Base-by-base conservation (phyloP, 2,329 filamentous ascomycete genomes). In the Sporothrix humicola region DNA sequence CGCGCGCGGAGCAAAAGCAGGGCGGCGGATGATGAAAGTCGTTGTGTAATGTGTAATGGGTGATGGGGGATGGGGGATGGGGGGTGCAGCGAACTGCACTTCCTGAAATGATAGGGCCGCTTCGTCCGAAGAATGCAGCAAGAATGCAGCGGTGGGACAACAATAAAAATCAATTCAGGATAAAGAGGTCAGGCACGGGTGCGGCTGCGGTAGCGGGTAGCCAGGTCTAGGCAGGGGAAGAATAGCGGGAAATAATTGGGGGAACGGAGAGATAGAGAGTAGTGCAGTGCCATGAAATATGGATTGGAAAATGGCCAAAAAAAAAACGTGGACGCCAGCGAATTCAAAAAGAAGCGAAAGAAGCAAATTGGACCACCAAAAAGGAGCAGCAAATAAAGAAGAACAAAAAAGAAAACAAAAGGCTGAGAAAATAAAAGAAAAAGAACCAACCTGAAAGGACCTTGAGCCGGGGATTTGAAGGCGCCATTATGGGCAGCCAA, bases 381-480 rank as follows among this genome's bases (percentile, higher is more conserved):
- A 50, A 52, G 31, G 31, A 37, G 31, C 31, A 37, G 31, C 31
- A 37, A 17, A 68, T 4, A 52, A 52, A 31, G 7, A 26, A 50
- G 12, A n/a, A 26, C 13, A 26, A 31, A 65, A 26, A 66, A 20
- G 31, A 42, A 63, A 4, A 31, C 0, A n/a, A 31, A 50, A 12
- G n/a, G 20, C 17, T n/a, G 6, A 58, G 61, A 54, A 15, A 42
- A 26, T 13, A 52, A 48, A 58, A 44, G 52, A 63, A 42, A 58
- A 15, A 20, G 76, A 79, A 86, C 87, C 82, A 83, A 89, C 87
- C 87, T 86, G 87, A 88, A 80, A 89, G 84, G 82, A 88, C 85
- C 84, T 86, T 88, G 82, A 87, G 85, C 83, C 87, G 87, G 82
- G 87, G 87, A 81, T 87, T 84, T 81, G 85, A 83, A 82, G 87